phyloP scores from a whole-genome alignment of 2,329 filamentous ascomycete genomes.

The Elsinoe batatas region DNA sequence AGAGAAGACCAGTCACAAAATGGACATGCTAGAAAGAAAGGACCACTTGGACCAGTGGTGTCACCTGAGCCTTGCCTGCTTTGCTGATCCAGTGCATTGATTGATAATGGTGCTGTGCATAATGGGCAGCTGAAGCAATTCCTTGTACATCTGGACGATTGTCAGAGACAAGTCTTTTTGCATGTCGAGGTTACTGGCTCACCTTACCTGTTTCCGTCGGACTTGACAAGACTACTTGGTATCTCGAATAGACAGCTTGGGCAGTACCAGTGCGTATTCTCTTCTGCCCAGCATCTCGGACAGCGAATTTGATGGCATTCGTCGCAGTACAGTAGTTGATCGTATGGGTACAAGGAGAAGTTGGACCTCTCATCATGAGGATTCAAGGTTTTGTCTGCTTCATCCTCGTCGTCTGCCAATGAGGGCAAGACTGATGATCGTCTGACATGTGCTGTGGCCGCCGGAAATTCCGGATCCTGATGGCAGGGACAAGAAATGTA shows the following conservation, averaged over 20 bases:
- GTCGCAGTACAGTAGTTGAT: conserved; percentile 91
- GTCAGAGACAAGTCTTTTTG: conserved; percentile 11
- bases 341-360: conserved; percentile 85
- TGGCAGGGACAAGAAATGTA: conserved; percentile 56
- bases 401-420: conserved; percentile 34
- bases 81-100: conserved; percentile 57
- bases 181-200: conserved; percentile 15
- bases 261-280: conserved; percentile 92
- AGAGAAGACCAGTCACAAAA: conserved; percentile 90
- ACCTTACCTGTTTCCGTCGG: conserved; percentile 77
- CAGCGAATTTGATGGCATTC: conserved; percentile 96
- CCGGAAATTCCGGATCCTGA: conserved; percentile 24
- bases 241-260: conserved; percentile 94
- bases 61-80: conserved; percentile 23
- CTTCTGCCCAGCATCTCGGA: conserved; percentile 80
- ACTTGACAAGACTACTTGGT: conserved; percentile 81
- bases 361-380: conserved; percentile 75
- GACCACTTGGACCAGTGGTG: conserved; percentile 13
- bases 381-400: conserved; percentile 75
- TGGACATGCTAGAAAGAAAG: conserved; percentile 59
- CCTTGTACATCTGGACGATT: conserved; percentile 50
- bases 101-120: conserved; percentile 69
- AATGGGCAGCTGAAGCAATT: conserved; percentile 94
- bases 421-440: conserved; percentile 18
- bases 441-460: conserved; percentile 25